Percentiles rank a stretch among this genome's conserved stretches.
Evolutionary conservation across 768 basidiomycete genomes (phyloP).

Genomic region (Suillus subluteus): DNA sequence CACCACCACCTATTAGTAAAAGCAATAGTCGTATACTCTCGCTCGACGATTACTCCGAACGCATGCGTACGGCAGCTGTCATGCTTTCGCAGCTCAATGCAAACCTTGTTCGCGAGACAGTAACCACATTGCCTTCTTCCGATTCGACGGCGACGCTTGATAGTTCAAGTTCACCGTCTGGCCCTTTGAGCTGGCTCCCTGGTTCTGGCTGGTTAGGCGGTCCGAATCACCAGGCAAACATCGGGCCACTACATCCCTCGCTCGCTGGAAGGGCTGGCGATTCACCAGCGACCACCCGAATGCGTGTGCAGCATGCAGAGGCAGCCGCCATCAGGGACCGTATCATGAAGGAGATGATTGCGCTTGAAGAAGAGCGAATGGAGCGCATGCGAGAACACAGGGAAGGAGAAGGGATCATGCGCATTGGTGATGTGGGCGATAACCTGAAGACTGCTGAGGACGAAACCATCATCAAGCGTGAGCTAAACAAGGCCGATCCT

Average conservation of each 20-base stretch:
- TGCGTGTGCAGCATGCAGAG: conserved; percentile 79
- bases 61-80: conserved; percentile 97
- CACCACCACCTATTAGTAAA: conserved; percentile 11
- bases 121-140: conserved; percentile 29
- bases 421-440: conserved; percentile 53
- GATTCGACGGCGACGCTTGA: conserved; percentile 11
- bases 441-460: conserved; percentile 80
- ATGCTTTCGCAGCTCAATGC: conserved; percentile 98
- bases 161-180: conserved; percentile 21
- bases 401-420: conserved; percentile 70
- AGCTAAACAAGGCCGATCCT: conserved; percentile 93
- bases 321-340: conserved; percentile 90
- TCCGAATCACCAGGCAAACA: conserved; percentile 22
- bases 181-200: conserved; percentile 54
- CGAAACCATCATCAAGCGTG: conserved; percentile 89
- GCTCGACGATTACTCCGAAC: conserved; percentile 95
- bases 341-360: conserved; percentile 99
- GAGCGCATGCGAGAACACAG: conserved; percentile 79
- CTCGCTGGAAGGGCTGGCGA: conserved; percentile 30
- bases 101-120: conserved; percentile 63
- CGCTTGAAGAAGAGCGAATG: conserved; percentile 96
- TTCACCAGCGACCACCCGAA: conserved; percentile 48
- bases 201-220: conserved; percentile 55
- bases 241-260: conserved; percentile 36
- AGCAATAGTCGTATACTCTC: conserved; percentile 48